phyloP scores from a whole-genome alignment of 192 early-diverging fungal species.

The Spizellomyces punctatus region DNA sequence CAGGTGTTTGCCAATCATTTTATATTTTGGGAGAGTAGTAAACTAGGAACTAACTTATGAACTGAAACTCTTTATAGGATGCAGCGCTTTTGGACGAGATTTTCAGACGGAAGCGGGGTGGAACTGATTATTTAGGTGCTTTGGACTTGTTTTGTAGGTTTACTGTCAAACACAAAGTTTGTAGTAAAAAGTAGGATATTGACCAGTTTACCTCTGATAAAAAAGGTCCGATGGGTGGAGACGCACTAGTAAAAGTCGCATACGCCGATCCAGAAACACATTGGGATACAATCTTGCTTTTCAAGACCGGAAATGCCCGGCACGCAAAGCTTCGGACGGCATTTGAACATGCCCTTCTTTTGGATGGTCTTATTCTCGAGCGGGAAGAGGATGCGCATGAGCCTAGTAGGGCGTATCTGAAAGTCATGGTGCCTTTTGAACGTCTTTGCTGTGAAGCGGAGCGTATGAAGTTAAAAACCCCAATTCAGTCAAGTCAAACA shows the following conservation, averaged over 20 bases:
- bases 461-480: conserved; percentile 27
- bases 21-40: too few relatives aligned
- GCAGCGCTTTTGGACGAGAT: too few relatives aligned
- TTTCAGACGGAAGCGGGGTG: too few relatives aligned
- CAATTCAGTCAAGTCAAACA: conserved; percentile 20
- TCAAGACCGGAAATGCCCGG: neutral
- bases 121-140: neutral
- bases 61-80: too few relatives aligned
- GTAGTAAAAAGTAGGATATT: neutral
- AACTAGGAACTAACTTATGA: too few relatives aligned
- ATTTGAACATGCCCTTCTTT: conserved; percentile 39
- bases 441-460: conserved; percentile 37
- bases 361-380: conserved; percentile 34
- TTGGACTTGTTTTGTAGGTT: neutral
- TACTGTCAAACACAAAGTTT: neutral
- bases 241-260: conserved; percentile 39
- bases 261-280: conserved; percentile 36
- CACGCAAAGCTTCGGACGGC: conserved; percentile 2
- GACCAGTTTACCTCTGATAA: neutral
- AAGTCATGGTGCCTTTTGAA: conserved; percentile 34
- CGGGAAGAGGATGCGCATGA: conserved; percentile 26
- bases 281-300: conserved; percentile 44
- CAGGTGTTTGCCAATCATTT: neutral
- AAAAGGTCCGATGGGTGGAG: conserved; percentile 25
- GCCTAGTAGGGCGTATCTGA: conserved; percentile 17